These are phyloP conservation scores for Pseudogymnoascus sp. DNA, from an alignment of 2,329 filamentous ascomycete genomes.

Conservation along the genomic window DNA sequence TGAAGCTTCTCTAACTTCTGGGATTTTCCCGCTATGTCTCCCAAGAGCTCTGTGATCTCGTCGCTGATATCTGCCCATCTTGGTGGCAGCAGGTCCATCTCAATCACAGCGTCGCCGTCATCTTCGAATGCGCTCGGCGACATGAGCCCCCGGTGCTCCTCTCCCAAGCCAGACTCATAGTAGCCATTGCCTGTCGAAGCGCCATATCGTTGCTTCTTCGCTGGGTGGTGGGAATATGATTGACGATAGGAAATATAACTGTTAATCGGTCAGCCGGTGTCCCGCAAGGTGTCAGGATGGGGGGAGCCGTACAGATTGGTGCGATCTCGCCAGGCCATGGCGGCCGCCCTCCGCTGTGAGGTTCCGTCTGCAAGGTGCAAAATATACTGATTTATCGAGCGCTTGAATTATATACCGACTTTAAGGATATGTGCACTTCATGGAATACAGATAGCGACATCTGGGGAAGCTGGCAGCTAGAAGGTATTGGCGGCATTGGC, in stretches of 20 bases:
- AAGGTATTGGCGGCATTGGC: slow-evolving; percentile 6
- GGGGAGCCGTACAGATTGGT: slow-evolving; percentile 75
- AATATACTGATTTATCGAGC: neutral
- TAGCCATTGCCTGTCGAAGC: slow-evolving; percentile 45
- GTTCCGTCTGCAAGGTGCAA: slow-evolving; percentile 2
- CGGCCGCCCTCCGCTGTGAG: slow-evolving; percentile 20
- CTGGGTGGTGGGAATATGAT: slow-evolving; percentile 91
- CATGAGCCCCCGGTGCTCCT: slow-evolving; percentile 75
- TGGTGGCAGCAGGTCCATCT: slow-evolving; percentile 94
- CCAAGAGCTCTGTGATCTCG: slow-evolving; percentile 78
- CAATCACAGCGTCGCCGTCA: slow-evolving; percentile 90
- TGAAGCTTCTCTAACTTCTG: slow-evolving; percentile 84
- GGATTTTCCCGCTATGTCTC: slow-evolving; percentile 74
- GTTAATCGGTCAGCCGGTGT: slow-evolving; percentile 26
- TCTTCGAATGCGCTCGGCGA: slow-evolving; percentile 70
- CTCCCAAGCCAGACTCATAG: slow-evolving; percentile 51
- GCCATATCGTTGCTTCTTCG: slow-evolving; percentile 69
- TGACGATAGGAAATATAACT: slow-evolving; percentile 99
- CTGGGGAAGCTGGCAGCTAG: neutral
- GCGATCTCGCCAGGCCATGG: slow-evolving; percentile 96
- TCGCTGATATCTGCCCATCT: slow-evolving; percentile 95
- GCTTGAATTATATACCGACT: neutral
- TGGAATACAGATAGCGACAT: neutral
- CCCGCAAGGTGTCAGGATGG: slow-evolving; percentile 18
- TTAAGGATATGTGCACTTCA: slow-evolving; percentile 2